phyloP scores from a whole-genome alignment of 1,284 basidiomycete genomes.

The Puccinia horiana region DNA sequence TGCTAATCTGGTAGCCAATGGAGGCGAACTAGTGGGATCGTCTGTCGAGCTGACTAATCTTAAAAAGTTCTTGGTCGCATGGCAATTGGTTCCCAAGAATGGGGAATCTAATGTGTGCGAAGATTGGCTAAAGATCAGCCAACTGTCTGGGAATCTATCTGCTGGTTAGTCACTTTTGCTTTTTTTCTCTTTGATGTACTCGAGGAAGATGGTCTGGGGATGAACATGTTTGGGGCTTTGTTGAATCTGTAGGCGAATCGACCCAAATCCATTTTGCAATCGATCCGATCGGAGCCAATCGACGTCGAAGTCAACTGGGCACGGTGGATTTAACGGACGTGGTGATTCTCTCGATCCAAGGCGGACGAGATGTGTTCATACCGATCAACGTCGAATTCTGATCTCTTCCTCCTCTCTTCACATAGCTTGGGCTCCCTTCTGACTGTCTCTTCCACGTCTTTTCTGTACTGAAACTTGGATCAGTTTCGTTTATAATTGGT shows the following conservation, averaged over 20 bases:
- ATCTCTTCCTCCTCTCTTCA: background rate
- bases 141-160: conserved; percentile 18
- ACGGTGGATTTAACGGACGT: conserved; percentile 23
- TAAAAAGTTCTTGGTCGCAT: conserved; percentile 28
- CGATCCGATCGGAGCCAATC: conserved; percentile 28
- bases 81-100: conserved; percentile 41
- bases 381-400: conserved; percentile 38
- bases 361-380: conserved; percentile 44
- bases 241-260: conserved; percentile 5
- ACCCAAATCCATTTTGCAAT: conserved; percentile 40
- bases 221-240: background rate
- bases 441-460: background rate
- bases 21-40: conserved; percentile 10
- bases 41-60: conserved; percentile 28
- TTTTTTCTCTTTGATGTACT: background rate
- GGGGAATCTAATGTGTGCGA: conserved; percentile 35
- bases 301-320: conserved; percentile 3
- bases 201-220: background rate
- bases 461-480: background rate
- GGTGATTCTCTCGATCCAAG: conserved; percentile 30
- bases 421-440: background rate
- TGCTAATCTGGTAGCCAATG: conserved; percentile 7
- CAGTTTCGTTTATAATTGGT: too few relatives aligned
- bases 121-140: conserved; percentile 48
- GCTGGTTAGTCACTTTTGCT: conserved; percentile 6